Percentiles rank a stretch among this genome's conserved stretches.
Conservation (phyloP, 176 grass and related monocot species). For the Coix lacrymajobi region DNA sequence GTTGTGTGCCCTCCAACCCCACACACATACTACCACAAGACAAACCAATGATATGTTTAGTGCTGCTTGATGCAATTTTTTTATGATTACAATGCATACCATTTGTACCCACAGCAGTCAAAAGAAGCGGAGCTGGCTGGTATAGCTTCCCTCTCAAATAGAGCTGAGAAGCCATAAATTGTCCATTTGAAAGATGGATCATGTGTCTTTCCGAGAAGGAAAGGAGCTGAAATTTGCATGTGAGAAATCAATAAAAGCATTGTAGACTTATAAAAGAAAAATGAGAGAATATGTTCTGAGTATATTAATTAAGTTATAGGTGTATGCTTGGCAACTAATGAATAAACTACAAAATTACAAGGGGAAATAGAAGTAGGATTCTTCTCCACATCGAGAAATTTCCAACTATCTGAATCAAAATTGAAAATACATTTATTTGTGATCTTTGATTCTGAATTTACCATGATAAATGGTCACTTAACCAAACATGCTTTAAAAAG, state of each 20-base stretch:
- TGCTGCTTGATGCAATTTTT: neutral
- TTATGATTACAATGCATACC: neutral
- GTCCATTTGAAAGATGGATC: slow-evolving; percentile 22
- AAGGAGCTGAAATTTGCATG: neutral
- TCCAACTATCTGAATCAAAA: neutral
- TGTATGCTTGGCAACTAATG: neutral
- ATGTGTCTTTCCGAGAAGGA: neutral
- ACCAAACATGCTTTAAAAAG: neutral
- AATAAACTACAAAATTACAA: neutral
- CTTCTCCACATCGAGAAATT: neutral
- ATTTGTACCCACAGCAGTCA: neutral
- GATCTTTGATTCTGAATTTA: neutral
- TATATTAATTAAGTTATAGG: neutral
- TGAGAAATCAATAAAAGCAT: neutral
- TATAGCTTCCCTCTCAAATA: slow-evolving; percentile 2
- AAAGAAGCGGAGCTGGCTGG: neutral
- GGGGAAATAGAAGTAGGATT: neutral
- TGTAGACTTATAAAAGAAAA: neutral
- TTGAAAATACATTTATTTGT: neutral
- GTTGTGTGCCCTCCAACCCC: neutral
- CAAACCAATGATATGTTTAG: neutral
- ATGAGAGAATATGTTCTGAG: neutral
- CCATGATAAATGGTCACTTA: neutral
- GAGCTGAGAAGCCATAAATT: slow-evolving; percentile 27
- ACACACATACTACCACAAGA: neutral